Base-by-base conservation (phyloP, 2,329 filamentous ascomycete species). In the Talaromyces sp. region DNA sequence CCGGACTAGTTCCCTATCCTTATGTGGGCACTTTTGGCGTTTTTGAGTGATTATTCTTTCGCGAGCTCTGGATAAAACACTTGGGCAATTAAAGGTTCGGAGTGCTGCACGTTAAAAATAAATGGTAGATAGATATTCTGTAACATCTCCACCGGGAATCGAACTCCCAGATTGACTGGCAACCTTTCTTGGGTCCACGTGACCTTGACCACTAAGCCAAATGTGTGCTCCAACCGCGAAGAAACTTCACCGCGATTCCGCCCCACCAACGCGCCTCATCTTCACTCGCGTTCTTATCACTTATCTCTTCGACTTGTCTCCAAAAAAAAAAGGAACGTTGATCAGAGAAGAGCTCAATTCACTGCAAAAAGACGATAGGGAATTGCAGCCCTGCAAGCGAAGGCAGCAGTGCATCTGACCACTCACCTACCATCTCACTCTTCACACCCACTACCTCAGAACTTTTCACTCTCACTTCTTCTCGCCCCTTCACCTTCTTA, bases 141-240 rank as follows among this genome's bases (percentile, higher is more conserved):
- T 19, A 46, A 46, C 43, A 36, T 17, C 20, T 20, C 20, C 43
- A 36, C 10, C 30, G 30, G 20, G 43, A 19, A 30, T 46, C 43
- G 43, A 46, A 46, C 43, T 16, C 30, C n/a, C 27, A 41, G 24
- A 30, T n/a, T 27, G 41, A 32, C 27, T 44, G 17, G 19, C 7
- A 11, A 17, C 16, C 3, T 6, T 16, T 29, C 16, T 30, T 10
- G 11, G 20, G 8, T 3, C 19, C 57, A 60, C 47, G 47, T 53
- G 50, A 49, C 17, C 24, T 11, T 32, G n/a, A 42, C 58, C 58
- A 54, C 54, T 61, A 50, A 47, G 50, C 58, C 58, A 61, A 49
- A 35, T 17, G 56, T 24, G 42, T 9, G 16, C 30, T 20, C 19
- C 17, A n/a, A 19, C 13, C 43, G 14, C 8, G 35, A 47, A 51